Evolutionary conservation across 2,329 filamentous ascomycete species (phyloP), one percentile per base, ranked within the genome.

Genomic region (Iodosphaeria phyllophila): DNA sequence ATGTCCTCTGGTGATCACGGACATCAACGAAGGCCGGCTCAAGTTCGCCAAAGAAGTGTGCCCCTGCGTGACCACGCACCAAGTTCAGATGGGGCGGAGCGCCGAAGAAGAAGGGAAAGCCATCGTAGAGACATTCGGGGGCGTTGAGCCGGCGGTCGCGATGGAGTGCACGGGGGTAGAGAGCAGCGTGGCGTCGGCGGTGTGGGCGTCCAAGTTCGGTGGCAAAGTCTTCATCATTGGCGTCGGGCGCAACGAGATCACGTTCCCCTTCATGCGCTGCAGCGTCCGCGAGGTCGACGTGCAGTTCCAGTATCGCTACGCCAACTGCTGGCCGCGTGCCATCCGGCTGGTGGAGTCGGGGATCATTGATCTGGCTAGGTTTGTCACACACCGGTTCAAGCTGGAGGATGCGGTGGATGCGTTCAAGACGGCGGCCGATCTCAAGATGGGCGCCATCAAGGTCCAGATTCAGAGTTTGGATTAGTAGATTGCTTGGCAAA

Each of bases 181-280:
- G 59, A 80, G 73, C 53, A 84, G 75, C 48, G 77, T 95, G 41
- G 69, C 71, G 5, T 64, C 78, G 15, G 82, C 83, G 26, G 86
- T 93, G 46, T 89, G 84, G 65, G 74, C 79, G 7, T 69, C 77
- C 47, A 91, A 86, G 55, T 95, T 95, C 42, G 89, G 86, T 35
- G 86, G 89, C 40, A 92, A 91, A 54, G 86, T 95, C 27, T 95
- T 95, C 45, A 76, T 95, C 34, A 91, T 93, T 36, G 86, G 86
- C 20, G 84, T 95, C 3, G 89, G 86, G 36, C 86, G 78, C 62
- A 84, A 89, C 48, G 80, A 93, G 59, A 89, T 95, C 59, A 82
- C 69, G 51, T 76, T 95, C 34, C 86, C 86, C 15, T 95, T 95
- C 51, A 93, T 93, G 86, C 60, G 82, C 25, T 65, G 86, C 29